A percentile compares a stretch with the other conserved stretches of the same genome.
Evolutionary conservation across 208 protist species (phyloP).

Genomic region (Trichomonas gallinae): DNA sequence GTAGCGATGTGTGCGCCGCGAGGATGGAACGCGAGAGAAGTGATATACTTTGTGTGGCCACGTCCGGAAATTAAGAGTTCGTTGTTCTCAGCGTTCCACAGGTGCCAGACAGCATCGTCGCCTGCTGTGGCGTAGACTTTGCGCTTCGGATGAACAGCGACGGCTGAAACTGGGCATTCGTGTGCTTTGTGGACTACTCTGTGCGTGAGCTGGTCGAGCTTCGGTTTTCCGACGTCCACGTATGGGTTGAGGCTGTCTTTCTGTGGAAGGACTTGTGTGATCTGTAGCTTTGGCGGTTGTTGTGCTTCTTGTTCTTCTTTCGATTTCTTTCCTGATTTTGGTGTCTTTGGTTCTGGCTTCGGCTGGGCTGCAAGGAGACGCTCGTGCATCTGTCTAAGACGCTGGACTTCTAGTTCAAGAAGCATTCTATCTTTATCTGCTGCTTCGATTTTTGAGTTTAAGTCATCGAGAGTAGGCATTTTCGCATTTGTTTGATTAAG

Average conservation of each 20-base stretch:
- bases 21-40: neutral
- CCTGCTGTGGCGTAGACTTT: neutral
- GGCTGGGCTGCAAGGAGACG: neutral
- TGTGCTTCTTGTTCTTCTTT: neutral
- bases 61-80: neutral
- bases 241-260: neutral
- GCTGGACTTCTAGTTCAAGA: neutral
- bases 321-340: neutral
- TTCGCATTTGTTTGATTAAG: neutral
- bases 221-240: neutral
- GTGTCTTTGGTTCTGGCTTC: neutral
- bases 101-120: neutral
- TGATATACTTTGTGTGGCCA: neutral
- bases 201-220: neutral
- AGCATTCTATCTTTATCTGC: slow-evolving; percentile 14
- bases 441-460: neutral
- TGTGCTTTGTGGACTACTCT: neutral
- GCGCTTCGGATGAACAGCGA: neutral
- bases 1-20: neutral
- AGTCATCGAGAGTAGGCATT: neutral
- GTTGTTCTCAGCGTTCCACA: neutral
- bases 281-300: neutral
- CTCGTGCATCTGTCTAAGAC: neutral
- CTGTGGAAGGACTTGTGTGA: neutral
- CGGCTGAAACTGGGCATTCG: neutral